Evolutionary conservation across 192 early-diverging fungal genomes (phyloP).

Genomic region (Podochytrium sp.): DNA sequence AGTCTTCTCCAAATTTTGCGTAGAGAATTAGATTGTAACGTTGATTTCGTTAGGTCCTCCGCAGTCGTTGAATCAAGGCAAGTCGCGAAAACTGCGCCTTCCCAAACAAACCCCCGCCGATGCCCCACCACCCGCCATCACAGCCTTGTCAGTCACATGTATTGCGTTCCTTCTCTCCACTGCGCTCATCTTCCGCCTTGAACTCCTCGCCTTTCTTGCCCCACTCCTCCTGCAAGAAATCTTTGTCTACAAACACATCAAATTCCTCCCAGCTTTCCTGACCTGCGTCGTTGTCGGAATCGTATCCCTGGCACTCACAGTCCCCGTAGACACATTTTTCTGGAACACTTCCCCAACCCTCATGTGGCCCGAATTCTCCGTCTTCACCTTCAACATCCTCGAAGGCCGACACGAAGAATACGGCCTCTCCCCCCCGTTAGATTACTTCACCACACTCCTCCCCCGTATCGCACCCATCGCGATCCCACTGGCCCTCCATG

Average conservation of each 20-base stretch:
- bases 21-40: neutral
- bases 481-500: conserved; percentile 58
- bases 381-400: conserved; percentile 79
- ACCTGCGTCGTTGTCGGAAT: conserved; percentile 6
- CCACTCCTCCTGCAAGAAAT: conserved; percentile 50
- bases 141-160: no score
- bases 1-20: conserved; percentile 1
- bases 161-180: conserved; percentile 39
- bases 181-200: conserved; percentile 62
- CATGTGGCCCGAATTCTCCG: conserved; percentile 76
- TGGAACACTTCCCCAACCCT: conserved; percentile 57
- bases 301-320: conserved; percentile 42
- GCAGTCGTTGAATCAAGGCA: neutral
- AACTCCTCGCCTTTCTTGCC: conserved; percentile 54
- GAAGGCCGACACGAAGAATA: conserved; percentile 63
- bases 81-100: neutral
- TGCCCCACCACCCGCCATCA: no score
- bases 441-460: conserved; percentile 74
- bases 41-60: neutral
- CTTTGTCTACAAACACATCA: conserved; percentile 33
- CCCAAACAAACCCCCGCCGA: neutral
- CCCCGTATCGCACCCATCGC: conserved; percentile 76
- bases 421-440: conserved; percentile 73
- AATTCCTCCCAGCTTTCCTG: conserved; percentile 1
- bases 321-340: conserved; percentile 75